A percentile compares a stretch with the other conserved stretches of the same genome.
These are phyloP conservation scores for Gossypium herbaceum DNA, from an alignment of 345 rosid species.

Conservation along the genomic window DNA sequence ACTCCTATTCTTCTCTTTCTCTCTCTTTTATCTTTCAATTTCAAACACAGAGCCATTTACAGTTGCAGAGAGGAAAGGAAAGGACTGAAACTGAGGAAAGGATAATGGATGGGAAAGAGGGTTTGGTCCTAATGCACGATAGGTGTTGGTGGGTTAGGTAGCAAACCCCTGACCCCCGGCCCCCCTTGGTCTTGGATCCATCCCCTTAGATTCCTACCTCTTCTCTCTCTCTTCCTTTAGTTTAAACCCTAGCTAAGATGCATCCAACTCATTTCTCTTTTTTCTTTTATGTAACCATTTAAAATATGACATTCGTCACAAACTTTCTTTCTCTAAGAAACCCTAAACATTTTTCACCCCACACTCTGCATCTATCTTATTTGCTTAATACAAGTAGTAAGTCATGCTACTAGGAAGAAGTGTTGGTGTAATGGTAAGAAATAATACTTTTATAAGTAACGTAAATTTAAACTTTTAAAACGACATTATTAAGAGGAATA, in stretches of 20 bases:
- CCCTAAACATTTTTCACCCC: constrained; percentile 6
- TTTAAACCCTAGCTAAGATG: background rate
- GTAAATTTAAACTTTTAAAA: too few relatives aligned
- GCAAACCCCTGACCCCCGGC: constrained; percentile 50
- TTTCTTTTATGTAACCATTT: constrained; percentile 14
- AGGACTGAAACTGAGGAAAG: constrained; percentile 26
- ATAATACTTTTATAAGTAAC: too few relatives aligned
- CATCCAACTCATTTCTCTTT: constrained; percentile 30
- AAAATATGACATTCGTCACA: background rate
- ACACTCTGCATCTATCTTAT: background rate
- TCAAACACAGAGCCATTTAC: background rate
- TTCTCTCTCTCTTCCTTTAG: background rate
- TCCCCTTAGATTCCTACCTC: constrained; percentile 46
- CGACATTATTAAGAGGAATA: accelerated
- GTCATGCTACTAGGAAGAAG: too few relatives aligned
- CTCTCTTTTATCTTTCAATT: background rate
- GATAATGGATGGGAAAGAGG: constrained; percentile 43
- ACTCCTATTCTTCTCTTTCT: background rate
- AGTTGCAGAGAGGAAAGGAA: constrained; percentile 9
- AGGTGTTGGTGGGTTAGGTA: constrained; percentile 74
- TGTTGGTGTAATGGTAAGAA: too few relatives aligned
- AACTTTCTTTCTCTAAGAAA: background rate
- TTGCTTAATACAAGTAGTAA: too few relatives aligned
- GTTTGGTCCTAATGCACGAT: constrained; percentile 46
- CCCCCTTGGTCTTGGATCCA: constrained; percentile 39